Percentiles rank a stretch among this genome's conserved stretches.
phyloP scores from a whole-genome alignment of 106 monocot genomes.

The Xerophyta viscosa region DNA sequence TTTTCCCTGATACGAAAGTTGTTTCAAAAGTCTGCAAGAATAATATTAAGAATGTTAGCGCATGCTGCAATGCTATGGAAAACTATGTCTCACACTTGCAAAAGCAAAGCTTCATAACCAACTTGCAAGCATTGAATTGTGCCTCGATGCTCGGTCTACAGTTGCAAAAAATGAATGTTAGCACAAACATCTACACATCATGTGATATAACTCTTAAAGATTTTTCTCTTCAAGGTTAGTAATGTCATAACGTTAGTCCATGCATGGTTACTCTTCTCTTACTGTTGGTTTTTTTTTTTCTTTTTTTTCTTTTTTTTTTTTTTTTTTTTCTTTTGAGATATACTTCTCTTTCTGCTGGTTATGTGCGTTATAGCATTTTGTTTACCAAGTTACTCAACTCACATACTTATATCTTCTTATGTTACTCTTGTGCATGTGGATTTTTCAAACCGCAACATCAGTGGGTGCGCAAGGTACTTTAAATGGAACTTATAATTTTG shows the following conservation, averaged over 20 bases:
- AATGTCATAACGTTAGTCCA: too few relatives aligned
- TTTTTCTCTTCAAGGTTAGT: constrained; percentile 96
- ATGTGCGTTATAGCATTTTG: too few relatives aligned
- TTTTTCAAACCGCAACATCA: constrained; percentile 9
- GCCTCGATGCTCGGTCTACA: constrained; percentile 57
- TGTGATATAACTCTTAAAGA: constrained; percentile 89
- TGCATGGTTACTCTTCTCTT: too few relatives aligned
- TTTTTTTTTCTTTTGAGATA: too few relatives aligned
- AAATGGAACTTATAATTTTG: background rate
- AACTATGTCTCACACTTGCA: constrained; percentile 82
- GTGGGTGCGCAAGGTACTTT: constrained; percentile 69
- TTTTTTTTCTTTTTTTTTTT: too few relatives aligned
- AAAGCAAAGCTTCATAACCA: constrained; percentile 97
- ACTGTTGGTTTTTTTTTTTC: too few relatives aligned
- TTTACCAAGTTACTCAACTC: too few relatives aligned
- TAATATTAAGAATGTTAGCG: constrained; percentile 48
- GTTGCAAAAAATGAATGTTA: constrained; percentile 80
- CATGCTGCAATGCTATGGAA: constrained; percentile 69
- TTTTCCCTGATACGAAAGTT: constrained; percentile 59
- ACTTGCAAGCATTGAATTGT: constrained; percentile 91
- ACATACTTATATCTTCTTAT: too few relatives aligned
- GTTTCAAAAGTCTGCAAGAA: constrained; percentile 48
- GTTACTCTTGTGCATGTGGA: too few relatives aligned
- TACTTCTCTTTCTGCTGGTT: too few relatives aligned
- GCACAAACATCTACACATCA: constrained; percentile 55